phyloP scores from a whole-genome alignment of 139 green algal species.

The Chlorella sorokiniana region DNA sequence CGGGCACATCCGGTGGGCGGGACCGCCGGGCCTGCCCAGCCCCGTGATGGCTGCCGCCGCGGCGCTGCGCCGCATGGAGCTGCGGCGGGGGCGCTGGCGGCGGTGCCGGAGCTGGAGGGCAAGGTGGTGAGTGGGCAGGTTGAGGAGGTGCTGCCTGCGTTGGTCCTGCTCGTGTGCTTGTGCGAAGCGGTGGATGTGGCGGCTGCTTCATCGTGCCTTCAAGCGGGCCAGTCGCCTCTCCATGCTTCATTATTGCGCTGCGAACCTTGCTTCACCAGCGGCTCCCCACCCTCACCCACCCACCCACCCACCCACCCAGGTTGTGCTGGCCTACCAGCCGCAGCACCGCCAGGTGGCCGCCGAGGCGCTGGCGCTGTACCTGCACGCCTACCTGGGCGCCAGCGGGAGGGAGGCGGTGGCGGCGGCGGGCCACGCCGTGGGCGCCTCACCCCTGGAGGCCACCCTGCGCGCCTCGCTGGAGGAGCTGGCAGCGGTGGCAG shows the following conservation, averaged over 20 bases:
- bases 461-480: constrained; percentile 51
- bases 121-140: neutral
- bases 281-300: neutral
- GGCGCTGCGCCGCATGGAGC: constrained; percentile 18
- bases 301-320: neutral
- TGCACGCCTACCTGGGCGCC: constrained; percentile 25
- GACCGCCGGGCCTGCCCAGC: constrained; percentile 3
- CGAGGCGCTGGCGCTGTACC: constrained; percentile 36
- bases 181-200: no score
- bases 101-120: constrained; percentile 21
- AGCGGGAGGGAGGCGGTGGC: constrained; percentile 23
- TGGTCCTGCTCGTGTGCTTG: neutral
- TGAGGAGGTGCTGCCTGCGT: neutral
- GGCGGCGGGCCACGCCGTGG: neutral
- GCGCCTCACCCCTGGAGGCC: neutral
- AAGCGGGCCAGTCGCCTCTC: no score
- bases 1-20: constrained; percentile 14
- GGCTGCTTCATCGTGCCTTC: no score
- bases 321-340: constrained; percentile 26
- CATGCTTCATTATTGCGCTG: neutral
- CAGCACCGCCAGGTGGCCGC: constrained; percentile 31
- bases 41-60: constrained; percentile 9
- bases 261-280: neutral
- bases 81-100: constrained; percentile 13
- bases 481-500: constrained; percentile 45